A percentile compares a stretch with the other conserved stretches of the same genome.
Evolutionary conservation across 805 yeast species (phyloP).

Genomic region (Pichia pseudocactophila): DNA sequence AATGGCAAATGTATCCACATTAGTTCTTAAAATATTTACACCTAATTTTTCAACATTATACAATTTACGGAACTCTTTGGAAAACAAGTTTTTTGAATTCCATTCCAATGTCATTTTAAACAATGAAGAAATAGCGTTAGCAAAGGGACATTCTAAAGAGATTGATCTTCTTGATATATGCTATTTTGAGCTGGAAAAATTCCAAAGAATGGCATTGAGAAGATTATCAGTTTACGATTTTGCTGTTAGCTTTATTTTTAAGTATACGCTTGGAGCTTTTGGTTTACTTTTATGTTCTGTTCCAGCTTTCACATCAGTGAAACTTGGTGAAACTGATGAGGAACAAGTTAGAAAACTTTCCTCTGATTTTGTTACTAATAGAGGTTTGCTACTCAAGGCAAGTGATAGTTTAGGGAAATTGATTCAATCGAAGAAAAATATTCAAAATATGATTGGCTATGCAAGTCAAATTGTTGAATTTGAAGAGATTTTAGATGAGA

Average conservation of each 20-base stretch:
- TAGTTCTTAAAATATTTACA: slow-evolving; percentile 61
- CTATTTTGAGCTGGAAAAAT: slow-evolving; percentile 73
- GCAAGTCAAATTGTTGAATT: slow-evolving; percentile 66
- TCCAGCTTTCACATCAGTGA: slow-evolving; percentile 55
- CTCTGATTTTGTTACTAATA: slow-evolving; percentile 81
- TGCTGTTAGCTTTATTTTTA: slow-evolving; percentile 80
- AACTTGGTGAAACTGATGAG: slow-evolving; percentile 34
- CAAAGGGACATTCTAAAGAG: slow-evolving; percentile 76
- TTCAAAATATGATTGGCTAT: slow-evolving; percentile 78
- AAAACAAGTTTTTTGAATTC: slow-evolving; percentile 73
- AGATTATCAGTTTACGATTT: slow-evolving; percentile 69
- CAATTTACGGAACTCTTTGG: slow-evolving; percentile 65
- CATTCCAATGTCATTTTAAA: slow-evolving; percentile 76
- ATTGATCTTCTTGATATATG: slow-evolving; percentile 66
- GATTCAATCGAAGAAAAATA: slow-evolving; percentile 73
- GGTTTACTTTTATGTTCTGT: slow-evolving; percentile 82
- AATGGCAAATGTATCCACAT: slow-evolving; percentile 73
- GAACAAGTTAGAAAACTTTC: slow-evolving; percentile 34
- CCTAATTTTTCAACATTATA: slow-evolving; percentile 86
- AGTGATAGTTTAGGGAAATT: slow-evolving; percentile 84
- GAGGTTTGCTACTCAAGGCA: slow-evolving; percentile 74
- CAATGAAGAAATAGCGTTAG: slow-evolving; percentile 80
- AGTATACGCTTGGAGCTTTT: slow-evolving; percentile 93
- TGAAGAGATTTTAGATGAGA: slow-evolving; percentile 49
- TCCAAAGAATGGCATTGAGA: slow-evolving; percentile 65